phyloP scores from a whole-genome alignment of 1,139 yeast species.

The Diutina ranongensis region DNA sequence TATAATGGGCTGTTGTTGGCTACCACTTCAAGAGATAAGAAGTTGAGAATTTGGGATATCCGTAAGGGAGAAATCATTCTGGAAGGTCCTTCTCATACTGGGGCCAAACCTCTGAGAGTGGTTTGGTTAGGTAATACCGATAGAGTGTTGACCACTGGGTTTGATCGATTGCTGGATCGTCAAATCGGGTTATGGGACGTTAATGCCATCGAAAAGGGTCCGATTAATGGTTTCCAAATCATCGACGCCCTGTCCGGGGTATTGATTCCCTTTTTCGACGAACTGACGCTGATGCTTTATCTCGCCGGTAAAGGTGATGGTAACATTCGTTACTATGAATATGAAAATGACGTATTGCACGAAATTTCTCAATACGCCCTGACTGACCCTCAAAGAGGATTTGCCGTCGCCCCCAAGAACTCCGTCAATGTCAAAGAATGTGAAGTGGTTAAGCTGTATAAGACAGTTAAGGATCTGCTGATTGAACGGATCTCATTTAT shows the following conservation, averaged over 20 bases:
- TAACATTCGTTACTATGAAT: conserved; percentile 87
- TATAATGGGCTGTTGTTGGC: conserved; percentile 80
- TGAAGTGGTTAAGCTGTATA: conserved; percentile 71
- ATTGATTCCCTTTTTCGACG: conserved; percentile 82
- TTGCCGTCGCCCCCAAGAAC: conserved; percentile 80
- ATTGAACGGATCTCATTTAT: conserved; percentile 86
- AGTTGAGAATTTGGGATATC: conserved; percentile 83
- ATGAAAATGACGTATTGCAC: conserved; percentile 66
- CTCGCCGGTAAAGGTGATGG: conserved; percentile 98
- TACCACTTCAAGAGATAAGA: conserved; percentile 88
- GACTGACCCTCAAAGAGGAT: conserved; percentile 90
- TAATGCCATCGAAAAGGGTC: conserved; percentile 60
- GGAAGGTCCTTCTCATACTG: conserved; percentile 85
- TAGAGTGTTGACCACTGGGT: conserved; percentile 90
- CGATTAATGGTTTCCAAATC: conserved; percentile 76
- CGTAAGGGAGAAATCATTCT: conserved; percentile 60
- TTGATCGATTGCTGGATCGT: conserved; percentile 85
- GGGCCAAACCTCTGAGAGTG: conserved; percentile 83
- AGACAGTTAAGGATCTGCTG: conserved; percentile 69
- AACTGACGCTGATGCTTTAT: conserved; percentile 65
- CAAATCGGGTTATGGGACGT: conserved; percentile 93
- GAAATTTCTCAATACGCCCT: conserved; percentile 82
- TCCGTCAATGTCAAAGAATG: conserved; percentile 69
- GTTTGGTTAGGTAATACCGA: conserved; percentile 84
- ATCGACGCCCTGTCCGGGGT: conserved; percentile 91